phyloP scores from a whole-genome alignment of 176 grass and related monocot genomes.

The Zizania latifolia region DNA sequence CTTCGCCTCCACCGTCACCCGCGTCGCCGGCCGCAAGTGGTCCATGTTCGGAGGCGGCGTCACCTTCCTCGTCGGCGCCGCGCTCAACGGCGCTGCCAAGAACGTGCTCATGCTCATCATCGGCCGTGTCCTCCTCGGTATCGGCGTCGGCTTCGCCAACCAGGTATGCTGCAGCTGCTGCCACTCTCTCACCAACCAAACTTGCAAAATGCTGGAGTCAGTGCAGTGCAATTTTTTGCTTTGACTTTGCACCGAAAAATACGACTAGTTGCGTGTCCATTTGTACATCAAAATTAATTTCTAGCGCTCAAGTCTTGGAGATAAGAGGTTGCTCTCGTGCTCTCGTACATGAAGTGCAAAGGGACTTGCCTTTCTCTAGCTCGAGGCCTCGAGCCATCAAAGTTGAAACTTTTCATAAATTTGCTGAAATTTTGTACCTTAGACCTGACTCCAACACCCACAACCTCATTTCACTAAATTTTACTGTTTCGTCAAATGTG shows the following conservation, averaged over 20 bases:
- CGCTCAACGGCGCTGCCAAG: conserved; percentile 63
- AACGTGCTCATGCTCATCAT: conserved; percentile 76
- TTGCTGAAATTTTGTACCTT: neutral
- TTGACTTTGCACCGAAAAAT: neutral
- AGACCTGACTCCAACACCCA: neutral
- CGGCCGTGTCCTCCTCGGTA: conserved; percentile 85
- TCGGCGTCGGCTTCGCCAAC: conserved; percentile 94
- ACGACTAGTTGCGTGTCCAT: neutral
- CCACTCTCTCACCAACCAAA: neutral
- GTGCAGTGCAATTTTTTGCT: neutral
- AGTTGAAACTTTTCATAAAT: neutral
- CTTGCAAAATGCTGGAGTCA: neutral
- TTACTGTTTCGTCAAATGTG: neutral
- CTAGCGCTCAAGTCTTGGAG: neutral
- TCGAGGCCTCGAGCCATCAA: neutral
- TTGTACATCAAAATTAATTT: neutral
- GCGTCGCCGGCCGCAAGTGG: conserved; percentile 77
- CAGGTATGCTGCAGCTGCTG: conserved; percentile 29
- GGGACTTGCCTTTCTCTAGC: neutral
- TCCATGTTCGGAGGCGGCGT: conserved; percentile 90
- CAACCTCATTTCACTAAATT: neutral
- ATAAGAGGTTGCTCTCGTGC: neutral
- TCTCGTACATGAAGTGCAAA: neutral
- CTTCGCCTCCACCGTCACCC: conserved; percentile 58
- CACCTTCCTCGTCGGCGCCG: conserved; percentile 76